A percentile compares a stretch with the other conserved stretches of the same genome.
These are phyloP conservation scores for Hericium alpestre DNA, from an alignment of 768 basidiomycete genomes.

Conservation along the genomic window DNA sequence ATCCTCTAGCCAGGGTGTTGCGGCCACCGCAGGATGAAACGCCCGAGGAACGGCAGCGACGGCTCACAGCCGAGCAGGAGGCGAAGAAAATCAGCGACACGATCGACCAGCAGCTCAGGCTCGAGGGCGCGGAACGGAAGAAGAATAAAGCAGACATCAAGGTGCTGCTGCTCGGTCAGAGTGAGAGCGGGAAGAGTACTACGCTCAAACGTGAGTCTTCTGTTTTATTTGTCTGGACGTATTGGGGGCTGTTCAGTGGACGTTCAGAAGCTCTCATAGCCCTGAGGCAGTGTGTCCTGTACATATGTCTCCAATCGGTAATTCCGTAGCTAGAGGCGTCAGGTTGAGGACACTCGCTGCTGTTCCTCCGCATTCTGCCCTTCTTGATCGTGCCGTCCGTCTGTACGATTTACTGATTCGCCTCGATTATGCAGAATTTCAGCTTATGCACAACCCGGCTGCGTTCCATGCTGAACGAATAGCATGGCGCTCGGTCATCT, in stretches of 20 bases:
- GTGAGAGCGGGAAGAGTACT: slow-evolving; percentile 84
- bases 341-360: not conserved
- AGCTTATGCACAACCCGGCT: slow-evolving; percentile 66
- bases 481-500: slow-evolving; percentile 82
- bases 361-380: not conserved
- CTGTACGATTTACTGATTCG: not conserved
- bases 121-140: slow-evolving; percentile 51
- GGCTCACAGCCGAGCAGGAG: slow-evolving; percentile 56
- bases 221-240: not conserved
- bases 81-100: slow-evolving; percentile 65
- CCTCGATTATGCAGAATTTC: slow-evolving; percentile 49
- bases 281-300: too few species aligned
- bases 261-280: too few species aligned
- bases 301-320: too few species aligned
- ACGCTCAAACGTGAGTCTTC: slow-evolving; percentile 72
- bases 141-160: slow-evolving; percentile 56
- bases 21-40: slow-evolving; percentile 68
- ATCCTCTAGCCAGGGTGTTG: slow-evolving; percentile 60
- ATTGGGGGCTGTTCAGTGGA: not conserved
- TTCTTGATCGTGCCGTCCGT: not conserved
- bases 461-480: slow-evolving; percentile 72
- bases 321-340: too few species aligned
- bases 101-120: slow-evolving; percentile 71
- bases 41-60: slow-evolving; percentile 48
- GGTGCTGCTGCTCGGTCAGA: slow-evolving; percentile 76